phyloP scores from a whole-genome alignment of 345 rosid genomes.

The Rhizophora mangle region DNA sequence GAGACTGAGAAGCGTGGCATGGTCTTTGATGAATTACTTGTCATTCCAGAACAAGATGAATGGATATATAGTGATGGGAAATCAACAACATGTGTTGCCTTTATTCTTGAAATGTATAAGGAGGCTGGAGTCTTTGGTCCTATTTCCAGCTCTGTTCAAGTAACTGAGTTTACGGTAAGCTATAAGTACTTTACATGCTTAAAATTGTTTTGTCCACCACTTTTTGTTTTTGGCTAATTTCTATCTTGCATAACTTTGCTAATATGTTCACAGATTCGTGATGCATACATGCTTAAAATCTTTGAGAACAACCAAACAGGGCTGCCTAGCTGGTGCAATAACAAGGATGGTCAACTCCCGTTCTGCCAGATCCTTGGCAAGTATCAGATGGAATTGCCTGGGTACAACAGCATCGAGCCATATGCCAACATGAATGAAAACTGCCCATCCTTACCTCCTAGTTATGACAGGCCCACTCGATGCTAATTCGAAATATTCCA shows the following conservation, averaged over 20 bases:
- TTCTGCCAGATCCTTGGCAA: slow-evolving; percentile 92
- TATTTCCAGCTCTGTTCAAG: slow-evolving; percentile 68
- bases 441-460: slow-evolving; percentile 92
- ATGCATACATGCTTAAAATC: slow-evolving; percentile 79
- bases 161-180: slow-evolving; percentile 92
- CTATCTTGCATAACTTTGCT: not conserved
- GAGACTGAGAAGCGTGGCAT: slow-evolving; percentile 83
- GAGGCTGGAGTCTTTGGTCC: slow-evolving; percentile 84
- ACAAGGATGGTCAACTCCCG: slow-evolving; percentile 44
- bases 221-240: not conserved
- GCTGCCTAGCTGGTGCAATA: slow-evolving; percentile 79
- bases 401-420: slow-evolving; percentile 67
- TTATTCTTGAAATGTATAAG: slow-evolving; percentile 90
- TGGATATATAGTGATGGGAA: slow-evolving; percentile 97
- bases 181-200: not conserved
- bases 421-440: slow-evolving; percentile 88
- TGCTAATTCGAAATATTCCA: slow-evolving; percentile 37
- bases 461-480: slow-evolving; percentile 60
- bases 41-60: slow-evolving; percentile 87
- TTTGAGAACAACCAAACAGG: slow-evolving; percentile 69
- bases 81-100: slow-evolving; percentile 91
- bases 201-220: not conserved
- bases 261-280: slow-evolving; percentile 55
- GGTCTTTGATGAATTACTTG: slow-evolving; percentile 76
- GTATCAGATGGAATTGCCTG: slow-evolving; percentile 85